These are phyloP conservation scores for Podaxis sp. DNA, from an alignment of 768 basidiomycete genomes.

Conservation along the genomic window DNA sequence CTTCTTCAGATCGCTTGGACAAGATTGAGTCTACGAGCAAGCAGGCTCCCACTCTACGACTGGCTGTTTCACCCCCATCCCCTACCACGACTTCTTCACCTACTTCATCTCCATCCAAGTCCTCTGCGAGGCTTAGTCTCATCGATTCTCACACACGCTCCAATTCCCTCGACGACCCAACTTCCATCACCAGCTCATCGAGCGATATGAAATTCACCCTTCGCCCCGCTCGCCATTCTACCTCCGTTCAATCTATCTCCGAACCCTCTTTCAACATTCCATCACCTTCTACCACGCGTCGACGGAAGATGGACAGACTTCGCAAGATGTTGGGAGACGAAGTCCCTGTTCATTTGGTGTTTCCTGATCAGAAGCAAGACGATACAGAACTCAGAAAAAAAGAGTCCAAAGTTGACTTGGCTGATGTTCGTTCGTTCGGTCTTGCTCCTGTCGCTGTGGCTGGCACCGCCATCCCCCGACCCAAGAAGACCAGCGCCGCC, in stretches of 20 bases:
- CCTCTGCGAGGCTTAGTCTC: conserved; percentile 1
- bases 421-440: neutral
- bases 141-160: conserved; percentile 5
- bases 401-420: neutral
- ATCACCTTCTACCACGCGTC: conserved; percentile 35
- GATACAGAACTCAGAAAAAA: neutral
- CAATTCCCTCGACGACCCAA: neutral
- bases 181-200: neutral
- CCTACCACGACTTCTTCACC: conserved; percentile 14
- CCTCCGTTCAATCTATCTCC: conserved; percentile 21
- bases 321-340: conserved; percentile 58
- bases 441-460: conserved; percentile 5
- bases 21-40: conserved; percentile 1
- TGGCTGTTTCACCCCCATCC: conserved; percentile 21
- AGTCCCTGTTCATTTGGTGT: conserved; percentile 59
- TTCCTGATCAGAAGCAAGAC: conserved; percentile 27
- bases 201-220: conserved; percentile 10
- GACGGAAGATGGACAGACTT: conserved; percentile 61
- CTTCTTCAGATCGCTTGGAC: neutral
- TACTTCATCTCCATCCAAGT: neutral
- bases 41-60: conserved; percentile 17
- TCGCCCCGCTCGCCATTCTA: conserved; percentile 17
- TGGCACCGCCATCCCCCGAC: neutral
- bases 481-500: conserved; percentile 9
- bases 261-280: conserved; percentile 35